Evolutionary conservation across 768 basidiomycete genomes (phyloP).

Genomic region (Leccinum rimulosum): DNA sequence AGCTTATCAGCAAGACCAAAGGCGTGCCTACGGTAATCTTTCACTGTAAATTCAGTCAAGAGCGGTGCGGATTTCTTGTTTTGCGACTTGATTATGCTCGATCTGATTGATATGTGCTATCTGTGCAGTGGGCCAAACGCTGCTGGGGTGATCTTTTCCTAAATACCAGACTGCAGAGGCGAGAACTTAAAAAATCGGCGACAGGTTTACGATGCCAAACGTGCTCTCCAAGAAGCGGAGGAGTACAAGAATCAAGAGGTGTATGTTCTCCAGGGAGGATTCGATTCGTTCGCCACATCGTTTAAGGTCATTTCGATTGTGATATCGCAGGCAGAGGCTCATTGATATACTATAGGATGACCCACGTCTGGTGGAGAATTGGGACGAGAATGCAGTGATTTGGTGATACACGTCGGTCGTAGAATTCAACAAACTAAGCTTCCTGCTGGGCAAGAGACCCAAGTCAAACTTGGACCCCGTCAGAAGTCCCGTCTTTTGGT

Average conservation of each 20-base stretch:
- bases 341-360: slow-evolving; percentile 47
- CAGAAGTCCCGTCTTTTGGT: slow-evolving; percentile 26
- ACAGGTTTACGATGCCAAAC: slow-evolving; percentile 69
- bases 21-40: slow-evolving; percentile 66
- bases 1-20: slow-evolving; percentile 58
- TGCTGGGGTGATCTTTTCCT: slow-evolving; percentile 51
- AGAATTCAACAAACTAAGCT: background rate
- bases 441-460: background rate
- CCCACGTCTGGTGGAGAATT: slow-evolving; percentile 70
- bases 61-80: slow-evolving; percentile 48
- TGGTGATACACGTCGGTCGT: slow-evolving; percentile 43
- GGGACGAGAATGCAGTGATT: slow-evolving; percentile 52
- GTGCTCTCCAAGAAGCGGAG: slow-evolving; percentile 41
- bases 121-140: slow-evolving; percentile 68
- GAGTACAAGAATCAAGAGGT: slow-evolving; percentile 53
- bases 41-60: slow-evolving; percentile 76
- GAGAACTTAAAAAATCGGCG: slow-evolving; percentile 4
- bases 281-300: slow-evolving; percentile 63
- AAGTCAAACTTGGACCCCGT: slow-evolving; percentile 7
- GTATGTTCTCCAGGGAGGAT: slow-evolving; percentile 68
- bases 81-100: background rate
- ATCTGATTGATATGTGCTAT: background rate
- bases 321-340: background rate
- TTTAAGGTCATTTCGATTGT: slow-evolving; percentile 49
- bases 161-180: background rate